Conservation (phyloP, 2,329 filamentous ascomycete genomes). For the Colletotrichum truncatum region DNA sequence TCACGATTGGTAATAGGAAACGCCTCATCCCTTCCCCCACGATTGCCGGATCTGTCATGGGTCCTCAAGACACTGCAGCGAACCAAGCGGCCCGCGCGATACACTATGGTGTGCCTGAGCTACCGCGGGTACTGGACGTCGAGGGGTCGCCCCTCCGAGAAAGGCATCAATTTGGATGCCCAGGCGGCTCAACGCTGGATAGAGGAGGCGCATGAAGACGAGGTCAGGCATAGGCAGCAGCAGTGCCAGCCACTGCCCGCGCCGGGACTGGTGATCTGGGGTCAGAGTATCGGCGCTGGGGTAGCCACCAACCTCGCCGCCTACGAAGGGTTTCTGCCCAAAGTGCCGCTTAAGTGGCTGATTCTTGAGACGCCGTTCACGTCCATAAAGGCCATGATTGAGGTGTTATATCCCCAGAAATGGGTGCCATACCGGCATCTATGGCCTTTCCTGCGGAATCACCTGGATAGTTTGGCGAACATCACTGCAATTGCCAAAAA, state of each 20-base stretch:
- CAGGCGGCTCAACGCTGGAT: slow-evolving; percentile 73
- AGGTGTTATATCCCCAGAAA: slow-evolving; percentile 78
- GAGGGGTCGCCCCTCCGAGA: slow-evolving; percentile 74
- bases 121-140: slow-evolving; percentile 85
- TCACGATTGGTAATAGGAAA: slow-evolving; percentile 55
- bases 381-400: slow-evolving; percentile 75
- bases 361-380: slow-evolving; percentile 82
- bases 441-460: slow-evolving; percentile 76
- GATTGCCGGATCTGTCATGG: slow-evolving; percentile 64
- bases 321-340: slow-evolving; percentile 41
- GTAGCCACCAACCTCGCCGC: slow-evolving; percentile 70
- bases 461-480: slow-evolving; percentile 64
- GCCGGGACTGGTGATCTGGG: slow-evolving; percentile 71
- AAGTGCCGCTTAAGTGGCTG: slow-evolving; percentile 56
- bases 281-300: slow-evolving; percentile 79
- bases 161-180: slow-evolving; percentile 75
- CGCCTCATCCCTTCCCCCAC: slow-evolving; percentile 65
- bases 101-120: slow-evolving; percentile 64
- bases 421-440: slow-evolving; percentile 83
- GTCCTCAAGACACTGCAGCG: slow-evolving; percentile 56
- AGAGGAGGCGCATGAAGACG: slow-evolving; percentile 47
- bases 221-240: slow-evolving; percentile 1
- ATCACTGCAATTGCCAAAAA: slow-evolving; percentile 50
- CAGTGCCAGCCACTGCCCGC: slow-evolving; percentile 28
- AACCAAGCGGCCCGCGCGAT: slow-evolving; percentile 42